Evolutionary conservation across 305 asterid species (phyloP).

Genomic region (Coffea humblotiana): DNA sequence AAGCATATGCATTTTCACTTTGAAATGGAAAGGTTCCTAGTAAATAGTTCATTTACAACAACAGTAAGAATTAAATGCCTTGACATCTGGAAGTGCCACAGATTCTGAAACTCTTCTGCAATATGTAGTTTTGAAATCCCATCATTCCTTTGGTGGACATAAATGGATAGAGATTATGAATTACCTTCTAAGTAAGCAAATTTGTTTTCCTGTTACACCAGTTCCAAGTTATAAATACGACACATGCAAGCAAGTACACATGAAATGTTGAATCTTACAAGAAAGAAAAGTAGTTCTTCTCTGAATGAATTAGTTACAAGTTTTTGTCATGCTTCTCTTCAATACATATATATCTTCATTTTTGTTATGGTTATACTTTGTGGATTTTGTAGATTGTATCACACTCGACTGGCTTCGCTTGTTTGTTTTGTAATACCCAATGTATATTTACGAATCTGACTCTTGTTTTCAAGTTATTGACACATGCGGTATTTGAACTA

Average conservation of each 20-base stretch:
- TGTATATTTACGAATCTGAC: background rate
- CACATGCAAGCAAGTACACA: background rate
- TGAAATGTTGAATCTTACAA: too few relatives aligned
- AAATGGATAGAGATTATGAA: background rate
- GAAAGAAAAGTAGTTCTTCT: background rate
- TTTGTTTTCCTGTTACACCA: background rate
- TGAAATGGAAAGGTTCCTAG: background rate
- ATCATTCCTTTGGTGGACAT: background rate
- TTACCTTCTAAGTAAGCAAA: background rate
- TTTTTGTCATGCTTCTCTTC: background rate
- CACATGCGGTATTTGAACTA: background rate
- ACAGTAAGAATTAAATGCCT: background rate
- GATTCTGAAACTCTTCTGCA: background rate
- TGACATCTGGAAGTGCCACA: background rate
- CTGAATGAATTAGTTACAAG: background rate
- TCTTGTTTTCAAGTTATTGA: background rate
- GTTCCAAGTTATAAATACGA: background rate
- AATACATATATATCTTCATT: background rate
- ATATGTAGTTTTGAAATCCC: background rate
- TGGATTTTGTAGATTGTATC: background rate
- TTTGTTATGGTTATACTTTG: background rate
- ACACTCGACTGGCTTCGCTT: background rate
- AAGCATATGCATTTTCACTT: background rate
- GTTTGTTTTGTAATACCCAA: background rate
- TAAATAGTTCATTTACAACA: background rate